These are phyloP conservation scores for Blakeslea trispora DNA, from an alignment of 371 early-diverging fungal genomes.

Conservation along the genomic window DNA sequence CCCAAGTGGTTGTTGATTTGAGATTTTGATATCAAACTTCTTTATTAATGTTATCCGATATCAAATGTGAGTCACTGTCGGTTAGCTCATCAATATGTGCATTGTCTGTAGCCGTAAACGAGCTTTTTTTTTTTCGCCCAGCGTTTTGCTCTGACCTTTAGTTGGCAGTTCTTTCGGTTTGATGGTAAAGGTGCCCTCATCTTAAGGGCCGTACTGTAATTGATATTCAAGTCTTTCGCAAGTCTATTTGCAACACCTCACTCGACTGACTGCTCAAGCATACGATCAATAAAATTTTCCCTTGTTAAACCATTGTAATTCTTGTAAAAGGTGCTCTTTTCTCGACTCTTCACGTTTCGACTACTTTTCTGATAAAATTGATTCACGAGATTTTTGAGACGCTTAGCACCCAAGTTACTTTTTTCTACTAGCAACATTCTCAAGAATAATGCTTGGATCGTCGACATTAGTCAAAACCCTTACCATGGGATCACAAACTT, in stretches of 20 bases:
- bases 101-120: slow-evolving; percentile 12
- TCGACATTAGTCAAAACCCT: slow-evolving; percentile 11
- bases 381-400: slow-evolving; percentile 14
- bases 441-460: slow-evolving; percentile 17
- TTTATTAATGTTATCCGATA: slow-evolving; percentile 12
- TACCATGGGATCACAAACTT: slow-evolving; percentile 14
- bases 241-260: slow-evolving; percentile 1
- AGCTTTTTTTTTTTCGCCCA: slow-evolving; percentile 12
- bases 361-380: slow-evolving; percentile 11
- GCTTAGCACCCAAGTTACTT: slow-evolving; percentile 19
- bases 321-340: slow-evolving; percentile 3
- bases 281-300: slow-evolving; percentile 12
- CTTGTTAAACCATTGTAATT: slow-evolving; percentile 9
- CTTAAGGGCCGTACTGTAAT: slow-evolving; percentile 3
- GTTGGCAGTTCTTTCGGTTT: neutral
- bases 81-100: slow-evolving; percentile 2
- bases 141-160: slow-evolving; percentile 8
- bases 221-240: slow-evolving; percentile 4
- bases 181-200: slow-evolving; percentile 2
- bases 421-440: slow-evolving; percentile 17
- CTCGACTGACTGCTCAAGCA: slow-evolving; percentile 10
- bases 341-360: slow-evolving; percentile 4
- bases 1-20: slow-evolving; percentile 8
- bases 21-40: slow-evolving; percentile 13
- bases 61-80: slow-evolving; percentile 11